These are phyloP conservation scores for Penicillium sp. DNA, from an alignment of 2,329 filamentous ascomycete species.

Conservation along the genomic window DNA sequence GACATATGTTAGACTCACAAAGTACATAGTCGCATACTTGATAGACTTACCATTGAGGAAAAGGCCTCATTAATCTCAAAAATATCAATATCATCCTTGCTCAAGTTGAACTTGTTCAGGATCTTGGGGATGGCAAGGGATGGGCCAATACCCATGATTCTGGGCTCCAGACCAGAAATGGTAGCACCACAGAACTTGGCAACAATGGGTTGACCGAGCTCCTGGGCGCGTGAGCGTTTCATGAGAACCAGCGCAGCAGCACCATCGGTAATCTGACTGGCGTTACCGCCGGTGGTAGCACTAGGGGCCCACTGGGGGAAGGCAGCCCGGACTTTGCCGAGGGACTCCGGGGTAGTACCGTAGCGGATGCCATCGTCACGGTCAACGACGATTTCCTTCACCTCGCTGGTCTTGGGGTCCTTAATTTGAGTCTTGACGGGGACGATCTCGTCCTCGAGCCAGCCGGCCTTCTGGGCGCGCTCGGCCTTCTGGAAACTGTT, in stretches of 20 bases:
- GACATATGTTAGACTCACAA: background rate
- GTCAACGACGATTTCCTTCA: constrained; percentile 72
- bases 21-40: background rate
- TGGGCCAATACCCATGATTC: constrained; percentile 90
- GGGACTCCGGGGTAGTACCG: constrained; percentile 76
- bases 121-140: constrained; percentile 91
- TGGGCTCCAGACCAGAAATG: constrained; percentile 78
- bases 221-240: constrained; percentile 82
- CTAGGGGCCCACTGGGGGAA: constrained; percentile 76
- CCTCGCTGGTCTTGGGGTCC: constrained; percentile 84
- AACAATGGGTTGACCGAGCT: constrained; percentile 77
- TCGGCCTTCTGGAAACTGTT: constrained; percentile 81
- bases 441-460: constrained; percentile 83
- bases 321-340: constrained; percentile 79
- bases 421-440: constrained; percentile 79
- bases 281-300: constrained; percentile 88
- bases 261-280: constrained; percentile 87
- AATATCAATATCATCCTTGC: constrained; percentile 43
- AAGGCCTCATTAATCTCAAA: constrained; percentile 79
- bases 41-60: constrained; percentile 56
- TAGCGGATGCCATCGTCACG: constrained; percentile 81
- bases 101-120: constrained; percentile 75
- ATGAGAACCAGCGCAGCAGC: constrained; percentile 89
- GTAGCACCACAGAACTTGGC: constrained; percentile 86
- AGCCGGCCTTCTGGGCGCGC: constrained; percentile 75